phyloP scores from a whole-genome alignment of 2,329 filamentous ascomycete species.

The Monosporascus sp. region DNA sequence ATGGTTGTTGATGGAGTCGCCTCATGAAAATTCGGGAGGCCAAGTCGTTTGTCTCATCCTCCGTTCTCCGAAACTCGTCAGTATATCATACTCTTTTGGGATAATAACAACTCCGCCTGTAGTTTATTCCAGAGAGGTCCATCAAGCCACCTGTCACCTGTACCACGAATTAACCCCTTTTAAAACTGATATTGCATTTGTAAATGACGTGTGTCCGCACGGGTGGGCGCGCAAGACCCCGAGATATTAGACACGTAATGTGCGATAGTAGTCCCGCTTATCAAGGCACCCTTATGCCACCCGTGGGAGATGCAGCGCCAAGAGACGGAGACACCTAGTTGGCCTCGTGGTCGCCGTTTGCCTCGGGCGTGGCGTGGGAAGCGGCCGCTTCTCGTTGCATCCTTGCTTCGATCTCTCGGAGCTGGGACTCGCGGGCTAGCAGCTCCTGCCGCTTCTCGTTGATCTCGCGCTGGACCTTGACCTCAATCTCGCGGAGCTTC shows the following conservation, averaged over 20 bases:
- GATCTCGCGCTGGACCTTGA: constrained; percentile 99
- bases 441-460: constrained; percentile 99
- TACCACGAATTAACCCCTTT: constrained; percentile 19
- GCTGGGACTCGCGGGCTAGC: constrained; percentile 92
- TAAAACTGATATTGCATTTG: constrained; percentile 18
- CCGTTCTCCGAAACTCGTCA: constrained; percentile 12
- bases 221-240: constrained; percentile 14
- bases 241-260: constrained; percentile 27
- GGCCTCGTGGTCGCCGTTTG: constrained; percentile 51
- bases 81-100: constrained; percentile 20
- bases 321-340: constrained; percentile 31
- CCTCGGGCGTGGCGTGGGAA: constrained; percentile 37
- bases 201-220: constrained; percentile 18
- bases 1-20: constrained; percentile 5
- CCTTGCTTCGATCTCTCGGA: constrained; percentile 96
- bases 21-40: constrained; percentile 16
- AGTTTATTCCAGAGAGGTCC: constrained; percentile 26
- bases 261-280: constrained; percentile 19
- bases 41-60: constrained; percentile 9
- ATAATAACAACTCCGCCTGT: constrained; percentile 18
- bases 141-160: constrained; percentile 19
- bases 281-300: constrained; percentile 18
- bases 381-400: constrained; percentile 75
- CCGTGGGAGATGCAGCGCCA: constrained; percentile 20
- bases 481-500: constrained; percentile 98